These are phyloP conservation scores for Trichomonascaceae sp. DNA, from an alignment of 1,139 yeast species.

Conservation along the genomic window DNA sequence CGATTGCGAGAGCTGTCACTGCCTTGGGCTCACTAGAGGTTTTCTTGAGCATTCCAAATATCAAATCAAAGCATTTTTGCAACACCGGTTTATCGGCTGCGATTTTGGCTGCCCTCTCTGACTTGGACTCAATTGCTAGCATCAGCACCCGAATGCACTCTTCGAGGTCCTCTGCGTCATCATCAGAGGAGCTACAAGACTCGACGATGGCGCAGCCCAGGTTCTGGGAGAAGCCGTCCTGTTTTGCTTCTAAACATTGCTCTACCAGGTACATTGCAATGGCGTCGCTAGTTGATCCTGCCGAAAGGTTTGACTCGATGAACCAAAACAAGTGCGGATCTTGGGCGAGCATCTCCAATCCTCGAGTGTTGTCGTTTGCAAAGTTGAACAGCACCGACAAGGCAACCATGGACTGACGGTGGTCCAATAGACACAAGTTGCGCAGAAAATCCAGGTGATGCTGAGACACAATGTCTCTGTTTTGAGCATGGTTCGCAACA, in stretches of 20 bases:
- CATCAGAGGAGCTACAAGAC: not conserved
- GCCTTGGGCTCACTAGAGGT: conserved; percentile 1
- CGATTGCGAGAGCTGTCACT: too few relatives aligned
- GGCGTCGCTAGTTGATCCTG: not conserved
- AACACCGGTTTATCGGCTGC: not conserved
- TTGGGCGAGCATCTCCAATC: not conserved
- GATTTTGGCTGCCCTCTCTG: not conserved
- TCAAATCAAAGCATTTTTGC: not conserved
- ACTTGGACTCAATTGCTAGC: not conserved
- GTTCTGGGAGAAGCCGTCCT: not conserved
- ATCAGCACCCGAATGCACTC: not conserved
- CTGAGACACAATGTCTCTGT: not conserved
- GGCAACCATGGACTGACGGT: too few relatives aligned
- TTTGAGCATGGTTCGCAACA: not conserved
- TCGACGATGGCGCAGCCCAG: too few relatives aligned
- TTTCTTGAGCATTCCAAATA: conserved; percentile 1
- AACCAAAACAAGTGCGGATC: not conserved
- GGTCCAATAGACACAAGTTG: too few relatives aligned
- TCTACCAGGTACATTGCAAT: not conserved
- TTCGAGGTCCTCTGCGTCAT: not conserved
- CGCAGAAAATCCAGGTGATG: not conserved
- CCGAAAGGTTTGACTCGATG: not conserved
- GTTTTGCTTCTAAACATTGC: not conserved
- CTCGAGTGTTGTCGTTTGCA: conserved; percentile 7
- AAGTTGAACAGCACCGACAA: conserved; percentile 7